Percentiles rank a stretch among this genome's conserved stretches.
Conservation (phyloP, 768 basidiomycete genomes). For the Tylopilus rubrobrunneus region DNA sequence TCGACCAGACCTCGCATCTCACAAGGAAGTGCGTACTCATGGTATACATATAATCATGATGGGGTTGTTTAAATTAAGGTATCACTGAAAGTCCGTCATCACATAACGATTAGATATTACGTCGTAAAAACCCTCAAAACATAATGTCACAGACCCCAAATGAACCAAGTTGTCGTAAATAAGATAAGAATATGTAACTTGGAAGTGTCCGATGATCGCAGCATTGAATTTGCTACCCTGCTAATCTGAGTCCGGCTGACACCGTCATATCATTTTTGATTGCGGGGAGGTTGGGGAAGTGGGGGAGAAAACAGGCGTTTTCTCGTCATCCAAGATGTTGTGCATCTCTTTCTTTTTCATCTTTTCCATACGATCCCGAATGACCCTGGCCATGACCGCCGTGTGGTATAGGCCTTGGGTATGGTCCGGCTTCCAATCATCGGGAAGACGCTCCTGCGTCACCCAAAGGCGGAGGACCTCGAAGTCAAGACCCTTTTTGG, state of each 20-base stretch:
- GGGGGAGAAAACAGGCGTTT: not conserved
- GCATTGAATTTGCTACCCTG: too few species aligned
- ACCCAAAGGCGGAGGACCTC: conserved; percentile 52
- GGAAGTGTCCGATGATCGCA: not conserved
- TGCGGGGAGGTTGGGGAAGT: not conserved
- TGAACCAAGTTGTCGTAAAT: not conserved
- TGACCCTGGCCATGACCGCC: conserved; percentile 19
- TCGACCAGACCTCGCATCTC: too few species aligned
- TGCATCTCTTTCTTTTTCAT: conserved; percentile 13
- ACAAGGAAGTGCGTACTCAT: too few species aligned
- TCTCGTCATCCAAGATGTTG: conserved; percentile 21
- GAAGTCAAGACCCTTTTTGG: conserved; percentile 41
- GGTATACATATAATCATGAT: too few species aligned
- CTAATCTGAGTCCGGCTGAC: not conserved
- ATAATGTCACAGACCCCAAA: too few species aligned
- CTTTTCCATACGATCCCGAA: conserved; percentile 27
- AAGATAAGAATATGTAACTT: not conserved
- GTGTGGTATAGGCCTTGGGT: conserved; percentile 28
- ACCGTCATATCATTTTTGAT: not conserved
- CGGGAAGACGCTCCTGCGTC: conserved; percentile 49
- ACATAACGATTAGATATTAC: not conserved
- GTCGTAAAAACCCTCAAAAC: too few species aligned
- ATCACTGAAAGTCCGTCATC: too few species aligned
- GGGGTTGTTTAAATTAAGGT: too few species aligned
- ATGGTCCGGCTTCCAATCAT: conserved; percentile 33